phyloP scores from a whole-genome alignment of 2,329 filamentous ascomycete species.

The Dryadomyces sulphureus region DNA sequence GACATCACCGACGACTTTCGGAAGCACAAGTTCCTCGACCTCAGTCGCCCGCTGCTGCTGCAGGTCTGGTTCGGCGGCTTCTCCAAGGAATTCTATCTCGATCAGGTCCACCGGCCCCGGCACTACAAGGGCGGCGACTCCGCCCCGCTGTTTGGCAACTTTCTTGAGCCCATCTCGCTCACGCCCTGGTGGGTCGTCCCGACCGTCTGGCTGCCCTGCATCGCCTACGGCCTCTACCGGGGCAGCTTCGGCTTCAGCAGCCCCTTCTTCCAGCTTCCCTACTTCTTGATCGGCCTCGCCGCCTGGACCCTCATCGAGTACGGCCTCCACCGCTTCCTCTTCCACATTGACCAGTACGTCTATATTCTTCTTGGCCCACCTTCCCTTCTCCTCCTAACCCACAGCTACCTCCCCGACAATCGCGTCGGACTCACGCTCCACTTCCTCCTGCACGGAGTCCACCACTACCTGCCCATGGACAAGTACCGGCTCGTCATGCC shows the following conservation, averaged over 20 bases:
- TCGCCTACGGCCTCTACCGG: conserved; percentile 56
- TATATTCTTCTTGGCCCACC: neutral
- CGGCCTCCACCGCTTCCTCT: conserved; percentile 72
- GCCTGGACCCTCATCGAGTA: conserved; percentile 92
- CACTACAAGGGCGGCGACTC: conserved; percentile 91
- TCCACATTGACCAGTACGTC: conserved; percentile 81
- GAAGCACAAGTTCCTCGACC: conserved; percentile 84
- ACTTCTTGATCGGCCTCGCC: conserved; percentile 55
- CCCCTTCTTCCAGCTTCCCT: conserved; percentile 32
- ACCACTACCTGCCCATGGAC: conserved; percentile 99
- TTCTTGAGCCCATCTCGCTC: conserved; percentile 91
- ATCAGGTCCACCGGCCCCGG: conserved; percentile 87
- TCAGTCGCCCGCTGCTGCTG: conserved; percentile 68
- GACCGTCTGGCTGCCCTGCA: conserved; percentile 66
- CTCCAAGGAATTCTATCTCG: conserved; percentile 87
- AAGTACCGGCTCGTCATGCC: conserved; percentile 96
- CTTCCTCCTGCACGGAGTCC: conserved; percentile 90
- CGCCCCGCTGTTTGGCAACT: conserved; percentile 91
- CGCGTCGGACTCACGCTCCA: conserved; percentile 72
- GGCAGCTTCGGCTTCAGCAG: conserved; percentile 46
- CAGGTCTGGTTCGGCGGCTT: conserved; percentile 86
- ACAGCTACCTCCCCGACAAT: conserved; percentile 79
- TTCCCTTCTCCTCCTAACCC: neutral
- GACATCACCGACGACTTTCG: conserved; percentile 65
- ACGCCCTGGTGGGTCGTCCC: conserved; percentile 92